A percentile compares a stretch with the other conserved stretches of the same genome.
Evolutionary conservation across 176 grass and related monocot genomes (phyloP).

Genomic region (Cocos nucifera): DNA sequence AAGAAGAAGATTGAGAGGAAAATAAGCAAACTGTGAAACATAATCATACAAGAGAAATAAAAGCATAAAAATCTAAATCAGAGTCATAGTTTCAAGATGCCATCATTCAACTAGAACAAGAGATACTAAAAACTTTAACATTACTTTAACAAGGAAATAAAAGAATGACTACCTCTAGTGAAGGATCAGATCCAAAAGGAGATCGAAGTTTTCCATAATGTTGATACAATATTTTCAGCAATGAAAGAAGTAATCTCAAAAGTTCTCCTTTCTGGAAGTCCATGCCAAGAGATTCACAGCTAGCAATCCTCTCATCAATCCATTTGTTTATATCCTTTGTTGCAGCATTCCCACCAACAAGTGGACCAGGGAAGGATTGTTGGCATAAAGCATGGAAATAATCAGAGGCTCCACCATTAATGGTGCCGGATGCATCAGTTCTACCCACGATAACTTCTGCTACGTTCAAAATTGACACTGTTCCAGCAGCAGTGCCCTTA

Average conservation of each 20-base stretch:
- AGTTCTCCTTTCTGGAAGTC: slow-evolving; percentile 62
- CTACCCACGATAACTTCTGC: slow-evolving; percentile 55
- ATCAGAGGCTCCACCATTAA: slow-evolving; percentile 32
- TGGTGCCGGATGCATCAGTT: slow-evolving; percentile 39
- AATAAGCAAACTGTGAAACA: too few species aligned
- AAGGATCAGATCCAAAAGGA: slow-evolving; percentile 86
- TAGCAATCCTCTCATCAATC: slow-evolving; percentile 76
- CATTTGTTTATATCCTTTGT: slow-evolving; percentile 93
- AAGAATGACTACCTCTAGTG: slow-evolving; percentile 42
- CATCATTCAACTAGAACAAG: too few species aligned
- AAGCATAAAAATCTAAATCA: too few species aligned
- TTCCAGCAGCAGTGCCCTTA: slow-evolving; percentile 36
- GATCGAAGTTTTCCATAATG: slow-evolving; percentile 94
- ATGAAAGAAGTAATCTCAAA: slow-evolving; percentile 62
- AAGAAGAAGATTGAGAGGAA: too few species aligned
- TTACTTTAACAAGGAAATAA: too few species aligned
- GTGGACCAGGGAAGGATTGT: slow-evolving; percentile 75
- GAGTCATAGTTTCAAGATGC: too few species aligned
- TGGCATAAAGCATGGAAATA: slow-evolving; percentile 70
- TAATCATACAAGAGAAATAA: too few species aligned
- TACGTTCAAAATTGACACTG: slow-evolving; percentile 65
- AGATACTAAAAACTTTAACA: too few species aligned
- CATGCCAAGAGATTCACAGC: slow-evolving; percentile 34
- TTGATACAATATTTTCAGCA: slow-evolving; percentile 91
- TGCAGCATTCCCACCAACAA: slow-evolving; percentile 74